Evolutionary conservation across 2,329 filamentous ascomycete genomes (phyloP), one percentile per base, ranked within the genome.

Genomic region (Exophiala sp.): DNA sequence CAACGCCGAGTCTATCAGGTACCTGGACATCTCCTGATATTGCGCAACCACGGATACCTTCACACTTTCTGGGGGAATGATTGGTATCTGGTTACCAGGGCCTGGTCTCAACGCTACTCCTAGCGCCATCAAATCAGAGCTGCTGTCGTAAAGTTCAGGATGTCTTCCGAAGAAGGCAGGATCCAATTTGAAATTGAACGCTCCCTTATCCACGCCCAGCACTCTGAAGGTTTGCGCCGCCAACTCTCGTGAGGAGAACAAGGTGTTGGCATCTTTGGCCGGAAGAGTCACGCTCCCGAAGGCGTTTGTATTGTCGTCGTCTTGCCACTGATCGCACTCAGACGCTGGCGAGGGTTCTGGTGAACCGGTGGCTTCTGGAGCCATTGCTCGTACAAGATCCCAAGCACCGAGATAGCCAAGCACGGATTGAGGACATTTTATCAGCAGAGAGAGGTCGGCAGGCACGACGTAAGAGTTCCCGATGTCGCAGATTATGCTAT

Each of bases 361-460:
- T 16, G 20, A n/a, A 10, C 20, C 35, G 10, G 50, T 51, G 8
- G 50, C 47, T 45, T 57, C 55, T 2, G 55, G 55, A 4, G 50
- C 51, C 5, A 54, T 57, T 8, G 51, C 34, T 8, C 47, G 43
- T 9, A 58, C 47, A 10, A 58, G 52, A 43, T 55, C 55, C 52
- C 52, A 58, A 10, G 55, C 52, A 3, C 52, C 42, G 8, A 58
- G 38, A 33, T 58, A 58, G 24, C 55, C 55, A 6, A 21, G 39
- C 5, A 29, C 5, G 7, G 24, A 5, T 29, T 29, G 24, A 29
- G 24, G 24, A 29, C 24, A 29, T 29, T 29, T 29, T 29, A 57
- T 41, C 11, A 58, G 32, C 24, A 12, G n/a, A 11, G 55, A 51
- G 8, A 58, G 43, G 34, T 58, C 55, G 2, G 18, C 39, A 14